Evolutionary conservation across 2,329 filamentous ascomycete species (phyloP), one percentile per base, ranked within the genome.

Genomic region (Exserohilum turcica): DNA sequence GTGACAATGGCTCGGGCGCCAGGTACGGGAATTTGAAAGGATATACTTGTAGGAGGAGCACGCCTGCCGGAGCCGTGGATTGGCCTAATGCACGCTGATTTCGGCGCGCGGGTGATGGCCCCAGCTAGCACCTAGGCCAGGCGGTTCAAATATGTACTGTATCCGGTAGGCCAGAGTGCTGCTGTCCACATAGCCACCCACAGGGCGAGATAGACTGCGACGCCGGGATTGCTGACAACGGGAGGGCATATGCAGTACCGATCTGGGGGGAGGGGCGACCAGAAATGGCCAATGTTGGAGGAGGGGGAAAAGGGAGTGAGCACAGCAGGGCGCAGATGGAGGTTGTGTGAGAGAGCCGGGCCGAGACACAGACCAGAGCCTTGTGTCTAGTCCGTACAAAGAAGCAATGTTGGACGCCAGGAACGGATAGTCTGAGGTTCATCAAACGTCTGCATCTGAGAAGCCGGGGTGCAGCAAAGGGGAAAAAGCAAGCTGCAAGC

Each of bases 211-310:
- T 60, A 63, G 57, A 60, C 37, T 55, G 48, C 61, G 57, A 65
- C 64, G 61, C 63, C 63, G 66, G 65, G 60, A 54, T 53, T 57
- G 58, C 63, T 63, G 64, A 66, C 60, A 57, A 63, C 58, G 63
- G 59, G 21, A 24, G 60, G 61, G 60, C 61, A 62, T 60, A 62
- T 64, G 54, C 60, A 66, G 66, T 56, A 60, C 56, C 63, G 64
- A 59, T 65, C 64, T 73, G 69, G 71, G 72, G 72, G 69, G 55
- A 70, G 71, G 72, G 72, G 67, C 71, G 72, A 72, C 70, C 55
- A 70, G 72, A 72, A 72, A 66, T 56, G 62, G 59, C 48, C 51
- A 61, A 65, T 64, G 57, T 65, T 62, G 57, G 56, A 57, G 50
- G 60, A 64, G 66, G 33, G 65, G 32, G 15, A 57, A 24, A 24